Conservation (phyloP, 768 basidiomycete species). For the Lentinus tigrinus region DNA sequence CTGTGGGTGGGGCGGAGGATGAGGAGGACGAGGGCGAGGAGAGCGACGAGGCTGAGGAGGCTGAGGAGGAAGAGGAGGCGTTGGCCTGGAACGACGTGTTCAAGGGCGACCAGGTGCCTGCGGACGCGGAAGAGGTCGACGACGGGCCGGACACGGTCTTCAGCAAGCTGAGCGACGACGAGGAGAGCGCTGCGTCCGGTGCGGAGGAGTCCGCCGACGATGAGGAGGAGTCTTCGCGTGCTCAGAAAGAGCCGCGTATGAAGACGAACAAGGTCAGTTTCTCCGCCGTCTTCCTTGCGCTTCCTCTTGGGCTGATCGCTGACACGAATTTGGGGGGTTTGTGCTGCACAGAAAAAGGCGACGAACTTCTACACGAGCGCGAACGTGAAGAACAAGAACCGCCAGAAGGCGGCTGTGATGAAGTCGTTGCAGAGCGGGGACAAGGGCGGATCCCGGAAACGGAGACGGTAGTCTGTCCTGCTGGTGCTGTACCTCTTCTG, state of each 20-base stretch:
- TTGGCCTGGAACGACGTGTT: conserved; percentile 90
- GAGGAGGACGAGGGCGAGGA: conserved; percentile 34
- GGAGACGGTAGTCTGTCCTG: neutral
- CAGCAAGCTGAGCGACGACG: conserved; percentile 22
- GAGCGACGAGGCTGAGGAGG: conserved; percentile 36
- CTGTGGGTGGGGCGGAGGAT: conserved; percentile 41
- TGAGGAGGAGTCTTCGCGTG: conserved; percentile 35
- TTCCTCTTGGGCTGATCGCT: neutral
- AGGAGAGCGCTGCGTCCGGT: conserved; percentile 1
- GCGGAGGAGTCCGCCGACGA: conserved; percentile 25
- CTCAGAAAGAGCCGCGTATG: conserved; percentile 67
- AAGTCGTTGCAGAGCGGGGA: conserved; percentile 32
- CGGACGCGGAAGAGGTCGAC: conserved; percentile 20
- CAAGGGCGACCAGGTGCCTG: conserved; percentile 40
- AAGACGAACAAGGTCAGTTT: conserved; percentile 82
- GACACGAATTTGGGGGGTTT: neutral
- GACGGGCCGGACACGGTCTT: conserved; percentile 24
- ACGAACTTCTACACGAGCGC: conserved; percentile 84
- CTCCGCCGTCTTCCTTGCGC: neutral
- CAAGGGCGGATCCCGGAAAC: conserved; percentile 10
- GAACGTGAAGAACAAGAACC: conserved; percentile 88
- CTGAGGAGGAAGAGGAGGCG: conserved; percentile 77
- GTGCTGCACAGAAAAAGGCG: conserved; percentile 67
- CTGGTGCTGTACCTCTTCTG: too few relatives aligned
- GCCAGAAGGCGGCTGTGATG: conserved; percentile 59